These are phyloP conservation scores for Leishmania lainsoni DNA, from an alignment of 208 protist species.

Conservation along the genomic window DNA sequence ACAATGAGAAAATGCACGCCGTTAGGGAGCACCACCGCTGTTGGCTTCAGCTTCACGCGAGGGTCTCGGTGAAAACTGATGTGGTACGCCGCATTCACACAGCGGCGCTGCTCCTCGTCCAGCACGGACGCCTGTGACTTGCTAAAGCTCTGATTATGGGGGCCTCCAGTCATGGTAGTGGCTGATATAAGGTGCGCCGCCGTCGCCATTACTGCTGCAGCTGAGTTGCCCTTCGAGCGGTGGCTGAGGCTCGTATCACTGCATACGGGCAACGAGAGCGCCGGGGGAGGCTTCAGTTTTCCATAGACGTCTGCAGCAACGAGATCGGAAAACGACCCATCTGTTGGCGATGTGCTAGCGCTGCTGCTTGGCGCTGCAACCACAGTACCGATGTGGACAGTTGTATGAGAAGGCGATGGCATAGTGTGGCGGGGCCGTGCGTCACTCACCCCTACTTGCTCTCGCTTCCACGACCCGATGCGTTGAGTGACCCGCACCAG, in stretches of 20 bases:
- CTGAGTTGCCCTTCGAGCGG: neutral
- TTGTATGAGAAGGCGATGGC: neutral
- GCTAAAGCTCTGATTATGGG: conserved; percentile 17
- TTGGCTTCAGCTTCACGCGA: conserved; percentile 58
- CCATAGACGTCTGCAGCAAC: neutral
- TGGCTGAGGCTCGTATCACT: neutral
- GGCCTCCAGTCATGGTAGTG: neutral
- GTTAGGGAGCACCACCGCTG: conserved; percentile 45
- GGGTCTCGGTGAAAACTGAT: conserved; percentile 59
- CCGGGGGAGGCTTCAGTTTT: neutral
- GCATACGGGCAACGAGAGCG: neutral
- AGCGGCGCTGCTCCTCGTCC: conserved; percentile 44
- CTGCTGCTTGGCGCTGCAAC: neutral
- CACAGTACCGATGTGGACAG: conserved; percentile 10
- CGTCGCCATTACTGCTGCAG: neutral
- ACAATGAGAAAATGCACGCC: conserved; percentile 56
- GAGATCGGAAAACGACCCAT: neutral
- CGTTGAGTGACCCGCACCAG: neutral
- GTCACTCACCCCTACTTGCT: neutral
- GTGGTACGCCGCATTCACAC: conserved; percentile 55
- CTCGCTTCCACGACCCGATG: neutral
- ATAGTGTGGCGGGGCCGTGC: neutral
- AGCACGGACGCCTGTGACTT: conserved; percentile 3
- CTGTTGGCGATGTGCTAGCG: neutral
- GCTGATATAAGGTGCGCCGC: neutral